Evolutionary conservation across 108 stramenopile genomes (phyloP).

Genomic region (Poteriospumella lacustris): DNA sequence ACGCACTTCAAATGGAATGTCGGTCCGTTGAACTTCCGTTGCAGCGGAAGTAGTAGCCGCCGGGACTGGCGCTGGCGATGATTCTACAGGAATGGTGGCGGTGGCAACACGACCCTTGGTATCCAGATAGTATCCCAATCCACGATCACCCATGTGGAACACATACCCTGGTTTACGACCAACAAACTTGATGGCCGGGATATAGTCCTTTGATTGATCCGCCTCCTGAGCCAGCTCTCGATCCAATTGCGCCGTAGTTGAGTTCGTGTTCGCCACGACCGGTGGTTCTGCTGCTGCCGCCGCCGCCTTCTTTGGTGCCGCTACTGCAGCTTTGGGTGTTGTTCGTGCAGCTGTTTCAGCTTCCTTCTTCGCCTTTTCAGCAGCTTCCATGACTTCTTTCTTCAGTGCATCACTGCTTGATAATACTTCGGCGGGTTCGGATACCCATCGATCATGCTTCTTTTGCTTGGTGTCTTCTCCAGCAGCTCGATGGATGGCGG

Average conservation of each 20-base stretch:
- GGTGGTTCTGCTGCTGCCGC: neutral
- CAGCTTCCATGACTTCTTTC: no score
- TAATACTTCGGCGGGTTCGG: no score
- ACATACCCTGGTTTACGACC: neutral
- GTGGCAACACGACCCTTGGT: no score
- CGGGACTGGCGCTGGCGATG: no score
- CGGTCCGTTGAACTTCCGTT: no score
- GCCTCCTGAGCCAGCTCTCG: neutral
- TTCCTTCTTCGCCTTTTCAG: neutral
- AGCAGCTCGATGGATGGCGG: no score
- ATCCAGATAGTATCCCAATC: constrained; percentile 27
- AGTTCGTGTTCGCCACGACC: neutral
- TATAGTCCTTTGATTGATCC: neutral
- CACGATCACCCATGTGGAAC: neutral
- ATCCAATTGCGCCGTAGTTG: neutral
- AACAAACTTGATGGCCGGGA: neutral
- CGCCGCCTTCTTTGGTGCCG: neutral
- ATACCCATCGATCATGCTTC: no score
- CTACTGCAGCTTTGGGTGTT: neutral
- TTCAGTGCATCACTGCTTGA: no score
- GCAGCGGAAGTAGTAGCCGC: no score
- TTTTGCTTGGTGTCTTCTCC: no score
- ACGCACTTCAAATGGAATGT: no score
- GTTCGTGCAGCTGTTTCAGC: neutral
- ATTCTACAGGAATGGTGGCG: no score